phyloP scores from a whole-genome alignment of 306 rosid species.

The Glycine latifolia region DNA sequence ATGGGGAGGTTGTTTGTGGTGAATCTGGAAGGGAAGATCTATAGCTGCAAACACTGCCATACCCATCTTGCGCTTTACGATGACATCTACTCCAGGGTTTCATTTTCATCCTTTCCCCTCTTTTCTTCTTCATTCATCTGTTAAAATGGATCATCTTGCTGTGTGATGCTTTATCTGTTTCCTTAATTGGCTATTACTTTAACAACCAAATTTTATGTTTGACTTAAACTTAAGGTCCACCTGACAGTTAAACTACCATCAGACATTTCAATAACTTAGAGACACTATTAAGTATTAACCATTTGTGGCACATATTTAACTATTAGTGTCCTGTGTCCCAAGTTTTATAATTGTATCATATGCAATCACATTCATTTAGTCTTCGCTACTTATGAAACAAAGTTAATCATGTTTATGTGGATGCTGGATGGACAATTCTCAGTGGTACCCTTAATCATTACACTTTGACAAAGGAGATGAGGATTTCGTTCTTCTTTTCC shows the following conservation, averaged over 20 bases:
- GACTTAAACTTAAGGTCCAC: neutral
- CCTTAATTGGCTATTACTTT: constrained; percentile 1
- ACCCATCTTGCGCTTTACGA: constrained; percentile 78
- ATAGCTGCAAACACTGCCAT: constrained; percentile 82
- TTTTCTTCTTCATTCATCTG: constrained; percentile 10
- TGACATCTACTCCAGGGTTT: constrained; percentile 78
- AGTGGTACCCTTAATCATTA: neutral
- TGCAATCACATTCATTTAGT: neutral
- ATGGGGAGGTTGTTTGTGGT: constrained; percentile 87
- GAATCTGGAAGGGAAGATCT: constrained; percentile 79
- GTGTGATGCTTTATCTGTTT: neutral
- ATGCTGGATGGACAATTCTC: neutral
- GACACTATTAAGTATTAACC: no score
- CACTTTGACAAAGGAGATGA: neutral
- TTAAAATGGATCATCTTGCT: neutral
- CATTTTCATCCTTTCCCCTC: constrained; percentile 32
- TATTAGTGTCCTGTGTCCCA: neutral
- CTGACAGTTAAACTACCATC: neutral
- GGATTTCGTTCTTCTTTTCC: neutral
- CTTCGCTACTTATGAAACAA: neutral
- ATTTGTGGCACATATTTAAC: neutral
- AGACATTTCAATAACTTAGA: no score
- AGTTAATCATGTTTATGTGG: neutral
- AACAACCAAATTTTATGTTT: constrained; percentile 29
- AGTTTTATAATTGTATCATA: neutral